Evolutionary conservation across 805 yeast genomes (phyloP).

Genomic region (Myxozyma vanderwaltii): DNA sequence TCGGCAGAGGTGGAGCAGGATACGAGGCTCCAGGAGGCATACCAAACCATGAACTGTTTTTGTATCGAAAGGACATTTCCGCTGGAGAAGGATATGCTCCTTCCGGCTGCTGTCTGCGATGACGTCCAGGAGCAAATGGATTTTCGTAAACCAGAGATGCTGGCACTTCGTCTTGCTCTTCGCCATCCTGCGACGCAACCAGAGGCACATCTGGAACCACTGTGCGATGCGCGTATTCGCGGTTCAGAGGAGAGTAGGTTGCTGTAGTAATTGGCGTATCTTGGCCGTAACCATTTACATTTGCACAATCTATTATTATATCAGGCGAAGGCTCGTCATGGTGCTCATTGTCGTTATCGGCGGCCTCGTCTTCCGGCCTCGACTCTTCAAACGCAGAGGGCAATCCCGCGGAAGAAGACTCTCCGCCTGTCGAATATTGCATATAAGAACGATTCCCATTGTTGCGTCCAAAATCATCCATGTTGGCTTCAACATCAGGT

Average conservation of each 20-base stretch:
- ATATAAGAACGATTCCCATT: neutral
- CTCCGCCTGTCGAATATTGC: constrained; percentile 10
- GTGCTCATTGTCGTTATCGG: constrained; percentile 10
- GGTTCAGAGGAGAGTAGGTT: neutral
- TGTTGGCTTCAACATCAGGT: constrained; percentile 31
- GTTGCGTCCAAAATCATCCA: constrained; percentile 10
- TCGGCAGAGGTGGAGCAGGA: constrained; percentile 32
- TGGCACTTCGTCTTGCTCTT: constrained; percentile 30
- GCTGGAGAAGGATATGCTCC: constrained; percentile 28
- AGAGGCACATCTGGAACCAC: constrained; percentile 8
- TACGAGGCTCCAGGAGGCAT: constrained; percentile 30
- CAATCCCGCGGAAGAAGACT: constrained; percentile 28
- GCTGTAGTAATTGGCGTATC: neutral
- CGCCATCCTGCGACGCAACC: neutral
- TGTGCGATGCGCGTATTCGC: constrained; percentile 1
- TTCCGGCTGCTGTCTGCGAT: constrained; percentile 21
- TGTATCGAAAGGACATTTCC: constrained; percentile 30
- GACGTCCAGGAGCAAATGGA: constrained; percentile 7
- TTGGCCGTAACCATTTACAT: neutral
- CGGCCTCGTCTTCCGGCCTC: neutral
- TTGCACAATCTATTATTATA: neutral
- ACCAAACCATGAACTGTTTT: constrained; percentile 24
- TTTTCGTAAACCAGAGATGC: constrained; percentile 27
- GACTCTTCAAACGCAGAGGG: constrained; percentile 21
- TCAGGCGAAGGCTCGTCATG: constrained; percentile 17